These are phyloP conservation scores for Scutellaria baicalensis DNA, from an alignment of 257 asterid genomes.

Conservation along the genomic window DNA sequence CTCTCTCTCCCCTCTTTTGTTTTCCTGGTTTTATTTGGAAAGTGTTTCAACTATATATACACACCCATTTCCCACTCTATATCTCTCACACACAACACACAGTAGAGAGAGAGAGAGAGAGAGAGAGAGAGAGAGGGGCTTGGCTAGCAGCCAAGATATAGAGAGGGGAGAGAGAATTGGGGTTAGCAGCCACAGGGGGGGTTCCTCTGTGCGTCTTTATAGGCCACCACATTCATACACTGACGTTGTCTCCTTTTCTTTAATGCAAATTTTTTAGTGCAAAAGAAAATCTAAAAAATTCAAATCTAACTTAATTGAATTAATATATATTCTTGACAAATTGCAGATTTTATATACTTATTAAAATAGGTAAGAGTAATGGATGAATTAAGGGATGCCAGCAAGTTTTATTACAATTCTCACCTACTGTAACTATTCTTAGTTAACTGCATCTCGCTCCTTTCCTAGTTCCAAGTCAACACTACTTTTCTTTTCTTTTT, in stretches of 20 bases:
- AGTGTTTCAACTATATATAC: not conserved
- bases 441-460: not conserved
- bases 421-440: not conserved
- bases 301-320: no score
- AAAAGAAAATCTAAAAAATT: no score
- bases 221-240: not conserved
- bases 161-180: not conserved
- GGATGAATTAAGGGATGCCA: constrained; percentile 4
- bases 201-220: constrained; percentile 1
- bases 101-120: not conserved
- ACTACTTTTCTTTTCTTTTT: not conserved
- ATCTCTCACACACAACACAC: constrained; percentile 12
- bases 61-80: not conserved
- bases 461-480: constrained; percentile 2
- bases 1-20: not conserved
- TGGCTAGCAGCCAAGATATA: not conserved
- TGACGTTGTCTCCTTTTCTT: not conserved
- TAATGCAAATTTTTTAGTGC: not conserved
- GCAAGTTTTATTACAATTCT: not conserved
- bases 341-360: not conserved
- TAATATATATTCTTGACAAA: no score
- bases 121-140: not conserved
- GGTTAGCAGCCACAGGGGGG: constrained; percentile 2
- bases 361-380: not conserved
- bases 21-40: not conserved